Evolutionary conservation across 208 protist genomes (phyloP).

Genomic region (Wallacemonas sp.): DNA sequence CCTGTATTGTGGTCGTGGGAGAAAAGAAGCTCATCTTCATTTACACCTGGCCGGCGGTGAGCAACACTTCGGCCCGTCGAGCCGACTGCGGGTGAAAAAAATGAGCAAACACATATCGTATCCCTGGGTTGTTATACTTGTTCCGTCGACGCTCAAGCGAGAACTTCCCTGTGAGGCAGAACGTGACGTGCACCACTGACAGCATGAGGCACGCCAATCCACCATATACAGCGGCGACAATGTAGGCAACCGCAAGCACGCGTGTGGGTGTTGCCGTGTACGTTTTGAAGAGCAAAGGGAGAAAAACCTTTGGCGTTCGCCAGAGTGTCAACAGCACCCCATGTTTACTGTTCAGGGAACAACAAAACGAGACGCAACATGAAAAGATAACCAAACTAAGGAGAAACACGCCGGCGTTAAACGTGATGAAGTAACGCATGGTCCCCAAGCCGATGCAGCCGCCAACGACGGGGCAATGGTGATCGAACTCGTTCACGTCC

Average conservation of each 20-base stretch:
- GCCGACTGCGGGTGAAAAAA: slow-evolving; percentile 19
- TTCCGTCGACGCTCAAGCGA: slow-evolving; percentile 31
- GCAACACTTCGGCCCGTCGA: neutral
- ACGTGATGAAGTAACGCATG: slow-evolving; percentile 72
- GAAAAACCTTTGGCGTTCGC: neutral
- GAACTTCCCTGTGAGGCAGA: slow-evolving; percentile 11
- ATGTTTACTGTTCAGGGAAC: neutral
- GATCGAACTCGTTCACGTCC: slow-evolving; percentile 74
- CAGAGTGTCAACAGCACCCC: neutral
- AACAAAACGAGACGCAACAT: neutral
- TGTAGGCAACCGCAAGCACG: slow-evolving; percentile 8
- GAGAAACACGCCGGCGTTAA: slow-evolving; percentile 23
- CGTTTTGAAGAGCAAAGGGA: neutral
- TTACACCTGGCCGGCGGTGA: neutral
- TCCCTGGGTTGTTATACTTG: neutral
- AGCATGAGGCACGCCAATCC: slow-evolving; percentile 6
- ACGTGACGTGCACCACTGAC: neutral
- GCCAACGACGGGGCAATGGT: slow-evolving; percentile 76
- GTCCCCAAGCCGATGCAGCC: slow-evolving; percentile 73
- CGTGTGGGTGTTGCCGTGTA: neutral
- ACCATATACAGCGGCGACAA: slow-evolving; percentile 5
- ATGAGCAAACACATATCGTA: slow-evolving; percentile 18
- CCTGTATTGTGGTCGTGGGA: neutral
- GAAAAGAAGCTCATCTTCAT: neutral
- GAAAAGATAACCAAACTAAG: slow-evolving; percentile 10